Evolutionary conservation across 2,329 filamentous ascomycete genomes (phyloP).

Genomic region (Microcyclospora pomicola): DNA sequence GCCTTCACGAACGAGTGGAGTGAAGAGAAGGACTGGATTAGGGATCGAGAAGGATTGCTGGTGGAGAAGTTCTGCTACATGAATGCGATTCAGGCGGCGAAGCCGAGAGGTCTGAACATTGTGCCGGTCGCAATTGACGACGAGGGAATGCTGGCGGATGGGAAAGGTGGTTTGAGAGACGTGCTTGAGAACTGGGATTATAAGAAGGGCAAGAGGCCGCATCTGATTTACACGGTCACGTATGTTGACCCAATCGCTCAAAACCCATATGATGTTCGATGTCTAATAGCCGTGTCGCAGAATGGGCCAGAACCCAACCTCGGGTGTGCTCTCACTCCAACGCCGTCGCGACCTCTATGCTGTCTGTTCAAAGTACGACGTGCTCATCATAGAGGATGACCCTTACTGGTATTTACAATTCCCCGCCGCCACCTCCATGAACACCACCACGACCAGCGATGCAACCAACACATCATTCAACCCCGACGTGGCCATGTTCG

Average conservation of each 20-base stretch:
- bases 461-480: slow-evolving; percentile 18
- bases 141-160: slow-evolving; percentile 63
- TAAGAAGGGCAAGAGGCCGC: slow-evolving; percentile 58
- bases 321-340: slow-evolving; percentile 56
- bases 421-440: slow-evolving; percentile 47
- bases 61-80: slow-evolving; percentile 72
- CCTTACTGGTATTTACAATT: slow-evolving; percentile 94
- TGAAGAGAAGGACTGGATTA: slow-evolving; percentile 50
- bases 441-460: slow-evolving; percentile 17
- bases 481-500: slow-evolving; percentile 16
- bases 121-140: slow-evolving; percentile 63
- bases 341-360: slow-evolving; percentile 68
- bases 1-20: slow-evolving; percentile 65
- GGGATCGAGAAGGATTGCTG: slow-evolving; percentile 61
- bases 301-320: slow-evolving; percentile 84
- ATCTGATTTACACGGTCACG: slow-evolving; percentile 83
- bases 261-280: too few species aligned
- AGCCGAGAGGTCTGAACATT: slow-evolving; percentile 57
- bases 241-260: slow-evolving; percentile 35
- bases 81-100: slow-evolving; percentile 55
- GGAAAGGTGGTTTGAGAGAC: slow-evolving; percentile 60
- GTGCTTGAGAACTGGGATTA: slow-evolving; percentile 74
- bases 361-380: slow-evolving; percentile 68
- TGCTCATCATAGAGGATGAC: slow-evolving; percentile 87
- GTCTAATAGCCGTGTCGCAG: slow-evolving; percentile 24